Percentiles rank a stretch among this genome's conserved stretches.
Conservation (phyloP, 108 stramenopile genomes). For the Thalassiosira profunda region DNA sequence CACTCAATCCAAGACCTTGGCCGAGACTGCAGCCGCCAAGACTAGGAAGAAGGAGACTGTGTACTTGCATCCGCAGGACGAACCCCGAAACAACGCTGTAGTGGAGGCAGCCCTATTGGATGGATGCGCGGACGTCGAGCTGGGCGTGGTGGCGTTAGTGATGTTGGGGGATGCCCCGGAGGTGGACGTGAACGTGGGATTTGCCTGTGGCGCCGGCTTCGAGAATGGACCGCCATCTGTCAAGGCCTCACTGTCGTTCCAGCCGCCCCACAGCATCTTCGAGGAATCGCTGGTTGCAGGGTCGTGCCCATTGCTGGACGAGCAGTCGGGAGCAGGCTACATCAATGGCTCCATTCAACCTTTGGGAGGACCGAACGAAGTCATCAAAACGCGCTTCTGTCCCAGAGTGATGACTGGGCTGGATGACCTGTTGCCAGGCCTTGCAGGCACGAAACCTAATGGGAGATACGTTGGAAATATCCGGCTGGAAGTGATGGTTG, state of each 20-base stretch:
- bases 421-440: conserved; percentile 29
- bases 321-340: conserved; percentile 7
- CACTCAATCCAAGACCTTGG: conserved; percentile 57
- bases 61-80: conserved; percentile 12
- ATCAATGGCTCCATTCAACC: too few species aligned
- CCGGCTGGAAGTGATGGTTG: conserved; percentile 10
- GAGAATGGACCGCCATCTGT: conserved; percentile 9
- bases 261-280: conserved; percentile 36
- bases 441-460: conserved; percentile 28
- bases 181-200: too few species aligned
- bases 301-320: conserved; percentile 37
- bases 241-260: conserved; percentile 2
- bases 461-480: conserved; percentile 36
- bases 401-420: conserved; percentile 23
- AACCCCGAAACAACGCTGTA: neutral
- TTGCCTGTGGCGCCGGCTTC: neutral
- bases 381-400: conserved; percentile 23
- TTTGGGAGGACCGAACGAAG: conserved; percentile 3
- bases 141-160: conserved; percentile 41
- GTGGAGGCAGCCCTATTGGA: conserved; percentile 18
- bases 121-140: conserved; percentile 35
- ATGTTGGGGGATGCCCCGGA: conserved; percentile 10
- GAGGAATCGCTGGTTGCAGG: conserved; percentile 28
- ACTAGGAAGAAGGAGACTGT: conserved; percentile 8
- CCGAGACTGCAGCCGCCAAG: conserved; percentile 45